A percentile compares a stretch with the other conserved stretches of the same genome.
Evolutionary conservation across 179 eudicot species (phyloP).

Genomic region (Carnegiea gigantea): DNA sequence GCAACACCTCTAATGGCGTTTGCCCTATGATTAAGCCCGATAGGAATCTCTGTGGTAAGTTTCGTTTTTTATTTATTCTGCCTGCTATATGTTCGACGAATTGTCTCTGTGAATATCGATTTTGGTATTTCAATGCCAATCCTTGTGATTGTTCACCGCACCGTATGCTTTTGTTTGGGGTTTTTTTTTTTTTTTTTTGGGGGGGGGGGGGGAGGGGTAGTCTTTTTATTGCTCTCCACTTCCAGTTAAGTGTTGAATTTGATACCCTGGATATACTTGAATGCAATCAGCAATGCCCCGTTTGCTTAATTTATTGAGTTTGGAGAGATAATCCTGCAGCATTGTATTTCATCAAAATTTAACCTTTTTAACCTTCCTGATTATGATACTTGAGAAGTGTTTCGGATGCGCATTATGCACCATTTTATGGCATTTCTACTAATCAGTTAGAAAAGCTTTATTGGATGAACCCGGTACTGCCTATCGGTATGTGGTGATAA

Average conservation of each 20-base stretch:
- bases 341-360: background rate
- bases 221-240: too few species aligned
- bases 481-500: background rate
- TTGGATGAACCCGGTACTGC: background rate
- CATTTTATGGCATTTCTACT: background rate
- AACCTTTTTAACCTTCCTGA: background rate
- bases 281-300: background rate
- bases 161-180: background rate
- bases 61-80: background rate
- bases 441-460: background rate
- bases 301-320: background rate
- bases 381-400: background rate
- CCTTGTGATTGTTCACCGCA: background rate
- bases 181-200: background rate
- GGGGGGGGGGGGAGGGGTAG: too few species aligned
- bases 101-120: conserved; percentile 16
- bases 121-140: background rate
- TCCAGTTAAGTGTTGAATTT: background rate
- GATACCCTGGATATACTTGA: background rate
- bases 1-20: conserved; percentile 8
- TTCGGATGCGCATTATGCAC: background rate
- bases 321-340: too few species aligned
- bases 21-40: conserved; percentile 3
- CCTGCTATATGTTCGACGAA: conserved; percentile 20
- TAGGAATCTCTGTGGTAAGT: background rate